Evolutionary conservation across 2,329 filamentous ascomycete species (phyloP), one percentile per base, ranked within the genome.

Genomic region (Botrytis aclada): DNA sequence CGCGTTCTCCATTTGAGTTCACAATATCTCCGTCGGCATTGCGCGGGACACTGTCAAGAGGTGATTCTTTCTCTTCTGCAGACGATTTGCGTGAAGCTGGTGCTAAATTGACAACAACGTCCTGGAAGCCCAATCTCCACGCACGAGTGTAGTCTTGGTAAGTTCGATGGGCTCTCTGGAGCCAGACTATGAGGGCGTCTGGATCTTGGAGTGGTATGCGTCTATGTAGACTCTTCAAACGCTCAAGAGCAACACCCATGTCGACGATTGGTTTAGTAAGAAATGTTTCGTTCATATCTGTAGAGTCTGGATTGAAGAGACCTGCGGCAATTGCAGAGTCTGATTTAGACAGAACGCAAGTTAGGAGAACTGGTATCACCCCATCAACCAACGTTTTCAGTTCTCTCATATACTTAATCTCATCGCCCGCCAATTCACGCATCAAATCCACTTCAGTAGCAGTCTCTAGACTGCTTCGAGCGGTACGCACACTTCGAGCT

Each of bases 91-190:
- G 84, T 2, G 83, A 83, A 7, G 89, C 88, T 12, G 94, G 93
- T 1, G 94, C 94, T 47, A 98, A 88, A 80, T 97, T 98, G 78
- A 99, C 93, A 67, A 98, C 90, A 32, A 99, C 89, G 80, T 97
- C 95, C 79, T 97, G 93, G 82, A 98, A 99, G 0, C 96, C 96
- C 65, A 98, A 87, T 43, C 94, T 88, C 96, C 96, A 99, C 12
- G 92, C 90, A 79, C 90, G 89, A 45, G 98, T 86, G 81, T 98
- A 99, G 79, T 93, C 91, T 74, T 90, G 86, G 81, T 99, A 99
- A 16, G 95, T 88, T 72, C 90, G 89, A 63, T 93, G 89, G 0
- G 93, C 90, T 32, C 88, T 89, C 72, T 94, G 89, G 2, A 95
- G 92, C 96, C 96, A 99, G 58, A 86, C 87, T 16, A 97, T 85